Percentiles rank a stretch among this genome's conserved stretches.
Conservation (phyloP, 306 rosid species). For the Alnus glutinosa region DNA sequence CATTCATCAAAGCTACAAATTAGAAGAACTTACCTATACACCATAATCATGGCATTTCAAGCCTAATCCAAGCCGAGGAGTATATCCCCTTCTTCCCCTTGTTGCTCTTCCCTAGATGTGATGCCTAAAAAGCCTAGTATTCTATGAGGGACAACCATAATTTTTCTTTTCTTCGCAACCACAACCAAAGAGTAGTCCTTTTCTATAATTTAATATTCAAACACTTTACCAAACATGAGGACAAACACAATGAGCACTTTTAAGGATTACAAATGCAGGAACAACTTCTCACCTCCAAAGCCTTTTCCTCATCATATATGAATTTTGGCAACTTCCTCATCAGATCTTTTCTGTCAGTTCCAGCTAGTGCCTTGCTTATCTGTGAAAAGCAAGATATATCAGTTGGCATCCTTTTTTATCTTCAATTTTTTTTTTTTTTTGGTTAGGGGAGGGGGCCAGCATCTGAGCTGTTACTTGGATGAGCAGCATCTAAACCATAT, state of each 20-base stretch:
- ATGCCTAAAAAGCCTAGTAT: background rate
- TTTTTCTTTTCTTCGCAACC: background rate
- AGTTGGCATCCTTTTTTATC: background rate
- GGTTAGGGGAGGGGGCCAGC: background rate
- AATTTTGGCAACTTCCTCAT: slow-evolving; percentile 72
- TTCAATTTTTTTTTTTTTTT: background rate
- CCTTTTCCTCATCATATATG: slow-evolving; percentile 66
- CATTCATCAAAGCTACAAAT: no score
- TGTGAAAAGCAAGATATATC: slow-evolving; percentile 17
- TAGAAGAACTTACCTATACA: no score
- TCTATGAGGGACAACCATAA: background rate
- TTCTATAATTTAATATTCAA: background rate
- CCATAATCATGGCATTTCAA: background rate
- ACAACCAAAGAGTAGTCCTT: background rate
- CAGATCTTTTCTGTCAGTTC: slow-evolving; percentile 52
- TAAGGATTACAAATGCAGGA: slow-evolving; percentile 17
- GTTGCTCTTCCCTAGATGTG: background rate
- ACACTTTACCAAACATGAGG: slow-evolving; percentile 4
- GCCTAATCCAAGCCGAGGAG: background rate
- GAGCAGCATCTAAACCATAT: background rate
- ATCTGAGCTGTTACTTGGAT: background rate
- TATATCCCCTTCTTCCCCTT: no score
- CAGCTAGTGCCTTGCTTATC: slow-evolving; percentile 62
- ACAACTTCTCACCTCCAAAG: slow-evolving; percentile 54
- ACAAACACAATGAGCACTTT: slow-evolving; percentile 15